Evolutionary conservation across 257 asterid species (phyloP).

Genomic region (Primulina tabacum): DNA sequence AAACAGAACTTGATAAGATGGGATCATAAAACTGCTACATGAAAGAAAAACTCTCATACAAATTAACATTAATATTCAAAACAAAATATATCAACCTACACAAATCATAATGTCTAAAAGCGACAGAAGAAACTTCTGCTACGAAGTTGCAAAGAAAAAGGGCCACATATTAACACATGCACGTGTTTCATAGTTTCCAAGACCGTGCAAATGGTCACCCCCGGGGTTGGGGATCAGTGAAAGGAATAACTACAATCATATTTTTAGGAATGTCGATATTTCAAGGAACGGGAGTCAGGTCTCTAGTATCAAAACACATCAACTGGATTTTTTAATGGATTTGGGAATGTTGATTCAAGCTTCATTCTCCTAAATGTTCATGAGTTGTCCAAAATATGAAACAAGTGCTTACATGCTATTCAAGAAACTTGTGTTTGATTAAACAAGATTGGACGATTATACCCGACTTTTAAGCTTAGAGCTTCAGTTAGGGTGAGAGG

Average conservation of each 20-base stretch:
- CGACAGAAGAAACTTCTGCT: not conserved
- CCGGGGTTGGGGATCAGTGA: no score
- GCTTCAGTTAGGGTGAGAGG: no score
- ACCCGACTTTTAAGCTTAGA: no score
- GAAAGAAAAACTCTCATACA: not conserved
- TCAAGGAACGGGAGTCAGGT: not conserved
- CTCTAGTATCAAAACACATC: not conserved
- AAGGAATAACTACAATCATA: not conserved
- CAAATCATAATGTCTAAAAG: constrained; percentile 12
- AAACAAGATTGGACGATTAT: constrained; percentile 11
- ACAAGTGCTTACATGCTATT: not conserved
- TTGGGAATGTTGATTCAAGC: not conserved
- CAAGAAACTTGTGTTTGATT: not conserved
- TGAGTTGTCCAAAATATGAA: constrained; percentile 10
- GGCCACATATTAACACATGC: not conserved
- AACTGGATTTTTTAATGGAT: not conserved
- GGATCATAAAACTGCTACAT: constrained; percentile 7
- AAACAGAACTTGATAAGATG: constrained; percentile 10
- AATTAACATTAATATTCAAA: not conserved
- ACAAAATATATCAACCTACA: constrained; percentile 11
- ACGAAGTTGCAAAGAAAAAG: not conserved
- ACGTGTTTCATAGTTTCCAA: not conserved
- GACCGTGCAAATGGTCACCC: no score
- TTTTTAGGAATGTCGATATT: not conserved
- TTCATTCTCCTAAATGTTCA: not conserved